Percentiles rank a stretch among this genome's conserved stretches.
These are phyloP conservation scores for Ormosia emarginata DNA, from an alignment of 306 rosid species.

Conservation along the genomic window DNA sequence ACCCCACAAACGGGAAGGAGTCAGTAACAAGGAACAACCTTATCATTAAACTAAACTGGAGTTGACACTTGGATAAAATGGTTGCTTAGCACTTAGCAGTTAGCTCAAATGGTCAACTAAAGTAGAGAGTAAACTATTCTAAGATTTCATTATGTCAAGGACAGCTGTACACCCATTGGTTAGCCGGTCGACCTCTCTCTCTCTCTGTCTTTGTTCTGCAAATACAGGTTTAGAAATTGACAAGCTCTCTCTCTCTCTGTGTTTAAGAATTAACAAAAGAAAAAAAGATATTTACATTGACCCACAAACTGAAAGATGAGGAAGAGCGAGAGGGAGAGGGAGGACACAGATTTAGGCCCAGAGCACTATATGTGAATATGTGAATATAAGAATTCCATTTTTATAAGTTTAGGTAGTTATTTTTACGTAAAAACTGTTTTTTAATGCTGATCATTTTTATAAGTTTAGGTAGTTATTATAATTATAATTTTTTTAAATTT, in stretches of 20 bases:
- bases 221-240: not conserved
- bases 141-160: conserved; percentile 11
- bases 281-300: not conserved
- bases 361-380: conserved; percentile 46
- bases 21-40: not conserved
- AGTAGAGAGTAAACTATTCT: not conserved
- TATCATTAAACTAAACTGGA: conserved; percentile 17
- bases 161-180: conserved; percentile 40
- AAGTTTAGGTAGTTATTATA: too few species aligned
- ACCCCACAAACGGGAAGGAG: conserved; percentile 30
- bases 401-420: too few species aligned
- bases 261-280: not conserved
- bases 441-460: too few species aligned
- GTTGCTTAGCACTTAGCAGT: conserved; percentile 5
- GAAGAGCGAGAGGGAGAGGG: not conserved
- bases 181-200: not conserved
- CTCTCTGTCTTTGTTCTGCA: not conserved
- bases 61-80: conserved; percentile 12
- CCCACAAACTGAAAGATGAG: conserved; percentile 6
- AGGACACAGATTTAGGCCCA: conserved; percentile 26
- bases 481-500: too few species aligned
- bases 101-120: conserved; percentile 31
- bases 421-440: too few species aligned
- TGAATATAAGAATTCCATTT: conserved; percentile 24
- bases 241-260: not conserved